phyloP scores from a whole-genome alignment of 257 asterid species.

The Primulina huaijiensis region DNA sequence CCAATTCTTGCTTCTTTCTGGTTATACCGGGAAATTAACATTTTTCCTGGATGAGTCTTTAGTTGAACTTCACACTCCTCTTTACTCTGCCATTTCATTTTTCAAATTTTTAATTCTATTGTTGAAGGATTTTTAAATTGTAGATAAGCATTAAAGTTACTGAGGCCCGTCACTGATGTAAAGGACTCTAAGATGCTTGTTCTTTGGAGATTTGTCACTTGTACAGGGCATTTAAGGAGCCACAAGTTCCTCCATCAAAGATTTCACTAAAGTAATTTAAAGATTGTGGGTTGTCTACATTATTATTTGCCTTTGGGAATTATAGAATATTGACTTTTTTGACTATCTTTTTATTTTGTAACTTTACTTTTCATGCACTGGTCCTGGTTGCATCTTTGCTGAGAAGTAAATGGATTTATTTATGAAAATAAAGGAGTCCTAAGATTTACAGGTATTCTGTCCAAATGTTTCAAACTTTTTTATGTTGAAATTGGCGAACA shows the following conservation, averaged over 20 bases:
- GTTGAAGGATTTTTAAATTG: conserved; percentile 16
- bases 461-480: background rate
- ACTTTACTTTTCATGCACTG: background rate
- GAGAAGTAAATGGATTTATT: conserved; percentile 14
- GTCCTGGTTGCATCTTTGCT: background rate
- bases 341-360: background rate
- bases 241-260: conserved; percentile 31
- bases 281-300: conserved; percentile 30
- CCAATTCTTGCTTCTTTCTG: conserved; percentile 15
- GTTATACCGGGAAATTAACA: conserved; percentile 3
- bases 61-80: conserved; percentile 21
- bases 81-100: conserved; percentile 12
- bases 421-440: background rate
- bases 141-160: conserved; percentile 18
- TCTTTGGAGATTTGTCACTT: conserved; percentile 26
- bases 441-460: background rate
- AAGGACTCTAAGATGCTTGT: conserved; percentile 13
- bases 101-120: background rate
- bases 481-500: background rate
- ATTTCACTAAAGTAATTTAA: conserved; percentile 6
- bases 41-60: conserved; percentile 19
- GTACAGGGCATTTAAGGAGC: conserved; percentile 17
- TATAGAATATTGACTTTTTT: conserved; percentile 18
- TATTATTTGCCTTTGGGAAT: conserved; percentile 20
- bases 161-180: conserved; percentile 20